These are phyloP conservation scores for Colletotrichum sp. DNA, from an alignment of 2,329 filamentous ascomycete genomes.

Conservation along the genomic window DNA sequence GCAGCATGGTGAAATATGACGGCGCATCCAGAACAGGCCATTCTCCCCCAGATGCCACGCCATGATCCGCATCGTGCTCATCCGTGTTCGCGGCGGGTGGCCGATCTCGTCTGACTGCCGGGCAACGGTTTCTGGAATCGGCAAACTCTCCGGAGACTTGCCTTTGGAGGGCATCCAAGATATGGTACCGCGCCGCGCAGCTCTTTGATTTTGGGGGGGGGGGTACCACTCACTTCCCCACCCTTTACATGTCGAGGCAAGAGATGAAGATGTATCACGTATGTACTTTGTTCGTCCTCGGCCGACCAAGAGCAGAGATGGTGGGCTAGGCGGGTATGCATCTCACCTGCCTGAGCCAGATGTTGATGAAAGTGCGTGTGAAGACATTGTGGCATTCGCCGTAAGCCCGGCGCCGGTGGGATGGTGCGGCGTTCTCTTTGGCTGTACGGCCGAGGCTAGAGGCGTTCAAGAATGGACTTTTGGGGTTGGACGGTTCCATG, in stretches of 20 bases:
- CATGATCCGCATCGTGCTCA: slow-evolving; percentile 1
- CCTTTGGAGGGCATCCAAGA: not conserved
- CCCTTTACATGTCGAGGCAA: not conserved
- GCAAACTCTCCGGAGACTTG: not conserved
- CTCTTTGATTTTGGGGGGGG: not conserved
- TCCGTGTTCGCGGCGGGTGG: not conserved
- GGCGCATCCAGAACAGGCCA: slow-evolving; percentile 16
- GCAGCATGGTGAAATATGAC: not conserved
- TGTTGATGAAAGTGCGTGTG: not conserved
- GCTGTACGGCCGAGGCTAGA: not conserved
- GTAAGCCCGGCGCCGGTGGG: not conserved
- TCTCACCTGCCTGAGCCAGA: not conserved
- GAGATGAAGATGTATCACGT: not conserved
- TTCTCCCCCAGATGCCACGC: not conserved
- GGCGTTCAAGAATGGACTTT: not conserved
- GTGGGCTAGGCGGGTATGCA: not conserved
- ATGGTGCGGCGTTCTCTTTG: not conserved
- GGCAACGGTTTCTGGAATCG: slow-evolving; percentile 5
- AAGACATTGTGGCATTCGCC: not conserved
- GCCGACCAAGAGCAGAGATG: not conserved
- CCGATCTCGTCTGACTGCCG: slow-evolving; percentile 11
- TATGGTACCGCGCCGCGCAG: not conserved
- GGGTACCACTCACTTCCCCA: not conserved
- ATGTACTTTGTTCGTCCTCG: not conserved
- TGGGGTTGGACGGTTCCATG: not conserved